Evolutionary conservation across 441 rosid species (phyloP).

Genomic region (Corymbia calophylla): DNA sequence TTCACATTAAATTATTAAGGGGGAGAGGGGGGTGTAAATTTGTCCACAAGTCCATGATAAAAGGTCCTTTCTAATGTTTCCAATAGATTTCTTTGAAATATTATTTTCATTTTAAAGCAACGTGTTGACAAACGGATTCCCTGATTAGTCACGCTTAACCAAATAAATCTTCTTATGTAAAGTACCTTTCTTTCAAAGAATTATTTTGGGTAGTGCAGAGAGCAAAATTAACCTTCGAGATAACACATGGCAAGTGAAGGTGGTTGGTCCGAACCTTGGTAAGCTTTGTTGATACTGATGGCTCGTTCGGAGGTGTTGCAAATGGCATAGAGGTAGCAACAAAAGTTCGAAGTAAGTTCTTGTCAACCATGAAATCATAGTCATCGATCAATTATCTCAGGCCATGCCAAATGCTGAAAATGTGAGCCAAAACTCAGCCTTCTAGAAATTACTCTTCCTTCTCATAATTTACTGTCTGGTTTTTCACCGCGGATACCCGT

Average conservation of each 20-base stretch:
- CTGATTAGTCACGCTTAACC: neutral
- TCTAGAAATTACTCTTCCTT: neutral
- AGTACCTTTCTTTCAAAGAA: too few relatives aligned
- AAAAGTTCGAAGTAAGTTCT: neutral
- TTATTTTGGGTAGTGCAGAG: too few relatives aligned
- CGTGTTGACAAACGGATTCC: neutral
- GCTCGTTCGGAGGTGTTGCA: too few relatives aligned
- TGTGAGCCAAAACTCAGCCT: neutral
- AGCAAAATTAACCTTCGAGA: too few relatives aligned
- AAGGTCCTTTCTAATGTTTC: neutral
- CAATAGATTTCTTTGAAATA: neutral
- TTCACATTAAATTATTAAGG: neutral
- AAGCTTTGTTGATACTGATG: too few relatives aligned
- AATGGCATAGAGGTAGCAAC: neutral
- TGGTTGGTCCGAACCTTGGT: too few relatives aligned
- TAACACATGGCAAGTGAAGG: too few relatives aligned
- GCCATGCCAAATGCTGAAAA: too few relatives aligned
- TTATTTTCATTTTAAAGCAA: neutral
- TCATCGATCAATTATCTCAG: too few relatives aligned
- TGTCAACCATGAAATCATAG: neutral
- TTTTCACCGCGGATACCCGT: too few relatives aligned
- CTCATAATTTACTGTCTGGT: neutral
- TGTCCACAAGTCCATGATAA: neutral
- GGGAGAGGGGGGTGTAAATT: neutral
- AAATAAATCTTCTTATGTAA: too few relatives aligned